A percentile compares a stretch with the other conserved stretches of the same genome.
phyloP scores from a whole-genome alignment of 1,139 yeast species.

The Suhomyces ambrosiae region DNA sequence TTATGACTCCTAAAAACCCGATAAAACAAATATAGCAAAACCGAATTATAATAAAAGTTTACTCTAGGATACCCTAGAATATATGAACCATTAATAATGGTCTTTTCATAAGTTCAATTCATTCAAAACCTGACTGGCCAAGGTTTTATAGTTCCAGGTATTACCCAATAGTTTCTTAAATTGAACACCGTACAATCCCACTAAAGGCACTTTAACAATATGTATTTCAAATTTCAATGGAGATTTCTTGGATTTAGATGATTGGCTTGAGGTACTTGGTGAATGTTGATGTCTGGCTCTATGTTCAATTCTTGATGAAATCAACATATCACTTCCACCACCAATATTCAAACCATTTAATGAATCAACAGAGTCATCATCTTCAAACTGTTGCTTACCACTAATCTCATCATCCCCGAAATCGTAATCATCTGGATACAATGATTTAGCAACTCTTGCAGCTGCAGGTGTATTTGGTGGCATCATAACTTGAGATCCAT shows the following conservation, averaged over 20 bases:
- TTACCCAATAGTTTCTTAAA: constrained; percentile 92
- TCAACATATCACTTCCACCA: constrained; percentile 68
- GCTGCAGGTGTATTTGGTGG: constrained; percentile 57
- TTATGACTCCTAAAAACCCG: background rate
- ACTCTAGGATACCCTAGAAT: background rate
- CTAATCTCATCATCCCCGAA: constrained; percentile 28
- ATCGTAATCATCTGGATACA: constrained; percentile 45
- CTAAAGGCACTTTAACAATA: constrained; percentile 88
- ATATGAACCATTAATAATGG: background rate
- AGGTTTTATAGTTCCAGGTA: constrained; percentile 93
- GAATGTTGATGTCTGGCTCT: constrained; percentile 40
- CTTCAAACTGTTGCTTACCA: constrained; percentile 29
- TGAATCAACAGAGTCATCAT: constrained; percentile 66
- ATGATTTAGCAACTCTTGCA: constrained; percentile 40
- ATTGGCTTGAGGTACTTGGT: constrained; percentile 27
- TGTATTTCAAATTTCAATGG: constrained; percentile 90
- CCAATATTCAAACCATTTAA: constrained; percentile 49
- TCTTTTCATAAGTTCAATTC: constrained; percentile 70
- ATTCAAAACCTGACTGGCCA: constrained; percentile 82
- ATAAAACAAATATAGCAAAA: constrained; percentile 4
- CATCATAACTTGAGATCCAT: constrained; percentile 47
- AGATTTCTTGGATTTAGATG: constrained; percentile 26
- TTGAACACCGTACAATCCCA: constrained; percentile 91
- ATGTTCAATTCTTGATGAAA: constrained; percentile 62
- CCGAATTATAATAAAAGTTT: background rate